Evolutionary conservation across 225 moss, liverwort and hornwort genomes (phyloP).

Genomic region (Rhytidiadelphus loreus): DNA sequence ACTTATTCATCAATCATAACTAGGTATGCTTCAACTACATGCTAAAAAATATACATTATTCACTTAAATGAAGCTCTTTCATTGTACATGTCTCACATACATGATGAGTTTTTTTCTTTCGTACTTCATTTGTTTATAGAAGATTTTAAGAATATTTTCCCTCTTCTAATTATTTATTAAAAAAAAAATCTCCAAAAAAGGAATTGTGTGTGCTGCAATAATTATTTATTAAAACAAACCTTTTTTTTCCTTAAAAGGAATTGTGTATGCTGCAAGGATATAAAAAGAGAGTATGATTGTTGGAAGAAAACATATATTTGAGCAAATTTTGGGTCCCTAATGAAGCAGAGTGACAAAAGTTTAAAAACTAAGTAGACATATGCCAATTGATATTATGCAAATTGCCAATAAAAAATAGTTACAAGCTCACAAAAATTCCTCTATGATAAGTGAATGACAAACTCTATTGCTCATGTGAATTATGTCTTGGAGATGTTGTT

Average conservation of each 20-base stretch:
- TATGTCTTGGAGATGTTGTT: neutral
- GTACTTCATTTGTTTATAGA: neutral
- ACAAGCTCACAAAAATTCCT: accelerated
- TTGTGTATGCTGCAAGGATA: neutral
- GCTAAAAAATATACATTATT: neutral
- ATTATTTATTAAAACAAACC: neutral
- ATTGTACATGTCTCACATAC: neutral
- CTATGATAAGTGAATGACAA: neutral
- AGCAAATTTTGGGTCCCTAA: neutral
- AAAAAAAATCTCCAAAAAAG: too few species aligned
- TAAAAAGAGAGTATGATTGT: neutral
- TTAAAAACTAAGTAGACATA: neutral
- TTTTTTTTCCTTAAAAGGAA: accelerated
- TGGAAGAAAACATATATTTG: neutral
- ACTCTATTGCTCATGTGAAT: neutral
- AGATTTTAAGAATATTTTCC: neutral
- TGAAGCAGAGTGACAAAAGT: accelerated
- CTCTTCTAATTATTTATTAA: neutral
- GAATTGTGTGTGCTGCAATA: too few species aligned
- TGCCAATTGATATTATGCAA: neutral
- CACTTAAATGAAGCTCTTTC: neutral
- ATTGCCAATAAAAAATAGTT: neutral
- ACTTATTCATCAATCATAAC: neutral
- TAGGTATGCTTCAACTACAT: neutral
- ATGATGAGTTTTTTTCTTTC: neutral